phyloP scores from a whole-genome alignment of 116 monocot species.

The Zostera marina region DNA sequence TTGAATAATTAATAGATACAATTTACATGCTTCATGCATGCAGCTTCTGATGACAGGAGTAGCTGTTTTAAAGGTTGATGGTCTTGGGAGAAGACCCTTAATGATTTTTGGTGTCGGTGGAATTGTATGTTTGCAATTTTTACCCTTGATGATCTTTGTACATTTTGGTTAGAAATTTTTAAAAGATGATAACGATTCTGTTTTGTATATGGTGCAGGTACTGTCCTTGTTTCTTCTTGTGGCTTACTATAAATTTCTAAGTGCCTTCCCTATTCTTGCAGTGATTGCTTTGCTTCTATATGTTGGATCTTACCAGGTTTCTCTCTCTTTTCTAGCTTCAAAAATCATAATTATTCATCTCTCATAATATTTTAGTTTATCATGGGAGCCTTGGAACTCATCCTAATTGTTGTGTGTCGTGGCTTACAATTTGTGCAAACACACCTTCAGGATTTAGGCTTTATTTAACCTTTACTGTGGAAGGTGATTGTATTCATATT shows the following conservation, averaged over 20 bases:
- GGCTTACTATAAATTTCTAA: slow-evolving; percentile 79
- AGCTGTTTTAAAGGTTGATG: slow-evolving; percentile 89
- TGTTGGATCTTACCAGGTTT: slow-evolving; percentile 94
- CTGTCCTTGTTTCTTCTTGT: slow-evolving; percentile 79
- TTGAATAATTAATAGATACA: not conserved
- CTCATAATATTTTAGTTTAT: not conserved
- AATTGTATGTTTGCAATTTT: slow-evolving; percentile 31
- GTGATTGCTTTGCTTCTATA: slow-evolving; percentile 89
- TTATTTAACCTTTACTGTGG: no score
- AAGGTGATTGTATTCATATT: no score
- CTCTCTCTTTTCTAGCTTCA: not conserved
- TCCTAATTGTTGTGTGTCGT: no score
- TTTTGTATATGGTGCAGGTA: slow-evolving; percentile 28
- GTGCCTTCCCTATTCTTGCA: slow-evolving; percentile 55
- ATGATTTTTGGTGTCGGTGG: slow-evolving; percentile 80
- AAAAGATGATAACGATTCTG: not conserved
- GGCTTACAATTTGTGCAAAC: no score
- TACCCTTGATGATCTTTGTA: slow-evolving; percentile 6
- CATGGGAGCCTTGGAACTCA: no score
- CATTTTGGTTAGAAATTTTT: not conserved
- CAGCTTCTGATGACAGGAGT: slow-evolving; percentile 92
- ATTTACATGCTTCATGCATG: slow-evolving; percentile 10
- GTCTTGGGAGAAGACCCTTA: slow-evolving; percentile 74
- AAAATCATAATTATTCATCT: not conserved
- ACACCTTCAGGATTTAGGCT: no score